Conservation (phyloP, 78 protist species). For the Guillardia theta region DNA sequence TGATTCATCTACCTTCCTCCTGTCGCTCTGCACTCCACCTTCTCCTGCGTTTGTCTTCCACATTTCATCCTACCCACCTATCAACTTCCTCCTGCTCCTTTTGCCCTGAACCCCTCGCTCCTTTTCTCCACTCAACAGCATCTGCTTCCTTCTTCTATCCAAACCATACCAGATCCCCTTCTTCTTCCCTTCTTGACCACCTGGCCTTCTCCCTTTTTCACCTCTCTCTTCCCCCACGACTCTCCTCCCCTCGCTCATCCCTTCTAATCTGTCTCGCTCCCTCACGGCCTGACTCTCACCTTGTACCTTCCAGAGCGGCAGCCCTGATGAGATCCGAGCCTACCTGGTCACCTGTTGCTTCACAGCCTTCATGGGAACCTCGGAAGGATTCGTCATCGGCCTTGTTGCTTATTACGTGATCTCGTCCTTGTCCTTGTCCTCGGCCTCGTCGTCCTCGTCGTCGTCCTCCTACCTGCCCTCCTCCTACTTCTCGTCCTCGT, state of each 20-base stretch:
- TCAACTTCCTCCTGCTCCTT: too few species aligned
- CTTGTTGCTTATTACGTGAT: background rate
- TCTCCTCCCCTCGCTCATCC: background rate
- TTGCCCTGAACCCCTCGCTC: too few species aligned
- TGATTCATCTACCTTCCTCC: too few species aligned
- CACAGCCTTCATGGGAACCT: background rate
- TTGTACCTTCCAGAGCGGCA: background rate
- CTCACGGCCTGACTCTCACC: background rate
- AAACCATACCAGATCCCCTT: too few species aligned
- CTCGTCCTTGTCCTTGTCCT: background rate
- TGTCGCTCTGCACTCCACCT: too few species aligned
- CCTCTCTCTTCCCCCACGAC: background rate
- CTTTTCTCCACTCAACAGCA: too few species aligned
- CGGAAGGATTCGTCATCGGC: background rate
- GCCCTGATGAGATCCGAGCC: background rate
- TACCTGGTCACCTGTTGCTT: background rate
- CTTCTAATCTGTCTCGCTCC: background rate
- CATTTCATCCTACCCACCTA: too few species aligned
- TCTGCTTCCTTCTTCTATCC: too few species aligned
- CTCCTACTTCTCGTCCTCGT: background rate
- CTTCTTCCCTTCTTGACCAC: background rate
- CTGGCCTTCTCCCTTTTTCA: background rate
- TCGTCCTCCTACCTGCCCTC: background rate
- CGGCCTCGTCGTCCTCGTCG: background rate
- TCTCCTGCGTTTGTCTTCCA: too few species aligned